Evolutionary conservation across 2,329 filamentous ascomycete genomes (phyloP).

Genomic region (Rutstroemia sp.): DNA sequence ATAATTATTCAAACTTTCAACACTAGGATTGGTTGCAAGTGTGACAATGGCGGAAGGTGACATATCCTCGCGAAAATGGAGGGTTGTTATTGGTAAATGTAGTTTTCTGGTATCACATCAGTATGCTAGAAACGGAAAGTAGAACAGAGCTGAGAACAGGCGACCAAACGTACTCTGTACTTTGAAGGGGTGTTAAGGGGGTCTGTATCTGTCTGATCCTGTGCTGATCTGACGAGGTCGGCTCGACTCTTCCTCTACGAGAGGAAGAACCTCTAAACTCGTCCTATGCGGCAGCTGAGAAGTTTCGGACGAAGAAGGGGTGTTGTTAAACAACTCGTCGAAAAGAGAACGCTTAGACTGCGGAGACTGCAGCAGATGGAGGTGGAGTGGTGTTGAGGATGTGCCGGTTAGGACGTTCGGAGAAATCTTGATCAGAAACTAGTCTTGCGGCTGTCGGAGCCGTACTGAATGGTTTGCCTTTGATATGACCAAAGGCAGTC

Average conservation of each 20-base stretch:
- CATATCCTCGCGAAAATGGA: constrained; percentile 40
- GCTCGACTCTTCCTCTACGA: constrained; percentile 98
- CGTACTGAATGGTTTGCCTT: constrained; percentile 54
- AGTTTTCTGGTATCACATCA: constrained; percentile 2
- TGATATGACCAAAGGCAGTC: constrained; percentile 59
- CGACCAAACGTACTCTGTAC: constrained; percentile 16
- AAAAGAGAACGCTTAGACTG: constrained; percentile 43
- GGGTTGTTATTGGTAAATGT: constrained; percentile 14
- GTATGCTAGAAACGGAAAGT: not conserved
- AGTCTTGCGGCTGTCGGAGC: constrained; percentile 54
- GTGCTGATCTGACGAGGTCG: constrained; percentile 89
- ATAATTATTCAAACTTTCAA: constrained; percentile 25
- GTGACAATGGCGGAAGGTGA: constrained; percentile 60
- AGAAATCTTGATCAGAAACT: constrained; percentile 64
- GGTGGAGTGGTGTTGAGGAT: constrained; percentile 60
- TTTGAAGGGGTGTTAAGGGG: constrained; percentile 66
- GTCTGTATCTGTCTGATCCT: constrained; percentile 89
- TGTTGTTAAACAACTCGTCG: constrained; percentile 42
- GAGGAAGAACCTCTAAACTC: constrained; percentile 98
- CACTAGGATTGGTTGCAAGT: constrained; percentile 34
- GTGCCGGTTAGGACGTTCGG: constrained; percentile 55
- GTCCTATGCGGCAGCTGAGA: constrained; percentile 99
- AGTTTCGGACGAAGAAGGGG: constrained; percentile 50
- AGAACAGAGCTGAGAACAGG: not conserved
- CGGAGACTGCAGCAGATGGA: constrained; percentile 46